phyloP scores from a whole-genome alignment of 441 rosid species.

The Euphorbia celastroides region DNA sequence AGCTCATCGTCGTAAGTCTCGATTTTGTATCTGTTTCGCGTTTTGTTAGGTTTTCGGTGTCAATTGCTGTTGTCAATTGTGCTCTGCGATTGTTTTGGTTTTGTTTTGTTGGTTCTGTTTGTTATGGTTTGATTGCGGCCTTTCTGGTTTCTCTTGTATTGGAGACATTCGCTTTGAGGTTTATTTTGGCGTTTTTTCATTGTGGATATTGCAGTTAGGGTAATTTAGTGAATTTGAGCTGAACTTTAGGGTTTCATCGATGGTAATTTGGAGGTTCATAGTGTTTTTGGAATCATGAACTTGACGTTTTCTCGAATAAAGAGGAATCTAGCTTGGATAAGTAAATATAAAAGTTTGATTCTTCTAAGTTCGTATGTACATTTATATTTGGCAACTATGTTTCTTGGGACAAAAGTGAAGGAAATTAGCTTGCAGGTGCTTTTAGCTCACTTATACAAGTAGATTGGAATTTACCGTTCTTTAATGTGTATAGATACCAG shows the following conservation, averaged over 20 bases:
- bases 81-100: not conserved
- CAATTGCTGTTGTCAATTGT: not conserved
- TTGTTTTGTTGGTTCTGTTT: constrained; percentile 2
- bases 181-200: not conserved
- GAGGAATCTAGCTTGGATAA: not conserved
- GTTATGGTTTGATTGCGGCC: constrained; percentile 6
- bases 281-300: not conserved
- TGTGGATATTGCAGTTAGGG: not conserved
- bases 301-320: not conserved
- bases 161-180: not conserved
- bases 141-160: constrained; percentile 20
- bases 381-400: not conserved
- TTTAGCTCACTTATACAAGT: not conserved
- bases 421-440: not conserved
- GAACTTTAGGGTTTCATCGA: constrained; percentile 7
- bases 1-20: constrained; percentile 94
- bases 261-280: not conserved
- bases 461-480: not conserved
- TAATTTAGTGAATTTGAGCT: not conserved
- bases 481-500: not conserved
- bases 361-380: not conserved
- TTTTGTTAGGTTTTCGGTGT: not conserved
- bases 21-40: constrained; percentile 12
- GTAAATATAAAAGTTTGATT: not conserved
- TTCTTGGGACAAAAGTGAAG: not conserved